Evolutionary conservation across 208 protist genomes (phyloP), one percentile per base, ranked within the genome.

Genomic region (Kentomonas sorsogonicus): DNA sequence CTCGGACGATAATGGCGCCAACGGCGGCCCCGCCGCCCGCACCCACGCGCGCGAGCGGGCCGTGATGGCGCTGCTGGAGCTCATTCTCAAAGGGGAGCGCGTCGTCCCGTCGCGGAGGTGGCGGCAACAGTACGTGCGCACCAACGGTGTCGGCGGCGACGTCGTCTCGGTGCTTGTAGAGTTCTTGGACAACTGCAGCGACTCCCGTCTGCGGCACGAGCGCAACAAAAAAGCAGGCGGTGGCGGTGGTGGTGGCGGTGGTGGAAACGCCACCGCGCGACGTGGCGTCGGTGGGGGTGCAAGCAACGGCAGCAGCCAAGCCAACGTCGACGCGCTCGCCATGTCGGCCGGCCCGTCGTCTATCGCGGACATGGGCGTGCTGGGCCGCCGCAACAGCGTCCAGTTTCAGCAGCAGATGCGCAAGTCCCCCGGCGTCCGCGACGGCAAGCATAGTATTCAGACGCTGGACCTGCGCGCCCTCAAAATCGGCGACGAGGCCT

Each of bases 391-490:
- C n/a, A n/a, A n/a, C n/a, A n/a, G n/a, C n/a, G n/a, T n/a, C n/a
- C n/a, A n/a, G n/a, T n/a, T n/a, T n/a, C n/a, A n/a, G n/a, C n/a
- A n/a, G n/a, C n/a, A n/a, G n/a, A n/a, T n/a, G n/a, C n/a, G n/a
- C n/a, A n/a, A n/a, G n/a, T n/a, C n/a, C n/a, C n/a, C n/a, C 45
- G 22, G 34, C 48, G 48, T 29, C 54, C 30, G 27, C 41, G 4
- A 25, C 55, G 11, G 25, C 30, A 60, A 62, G 36, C 79, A 75
- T 60, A 44, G 30, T 47, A 78, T 72, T 22, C 50, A 60, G n/a
- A 80, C 76, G 15, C 65, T 90, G 5, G 83, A 90, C 60, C 62
- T 90, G 18, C 68, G 77, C 31, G 67, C 66, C 13, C 40, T 90
- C 46, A 61, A 53, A 16, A 77, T 77, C n/a, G 69, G 65, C 38